phyloP scores from a whole-genome alignment of 805 yeast genomes.

The Metschnikowia drakensbergensis region DNA sequence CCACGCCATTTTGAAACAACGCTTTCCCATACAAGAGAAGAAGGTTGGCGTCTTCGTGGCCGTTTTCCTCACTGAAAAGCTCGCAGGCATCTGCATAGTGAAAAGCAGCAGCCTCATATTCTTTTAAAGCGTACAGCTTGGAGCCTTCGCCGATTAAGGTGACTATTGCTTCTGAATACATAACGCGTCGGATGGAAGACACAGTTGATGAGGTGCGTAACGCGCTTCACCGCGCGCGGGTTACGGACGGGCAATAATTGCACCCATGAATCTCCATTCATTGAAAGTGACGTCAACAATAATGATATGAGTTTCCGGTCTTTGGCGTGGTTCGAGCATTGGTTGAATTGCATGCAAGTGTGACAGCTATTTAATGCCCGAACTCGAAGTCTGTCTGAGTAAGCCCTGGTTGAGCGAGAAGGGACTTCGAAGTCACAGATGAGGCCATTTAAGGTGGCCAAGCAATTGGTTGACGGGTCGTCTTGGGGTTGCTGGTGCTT shows the following conservation, averaged over 20 bases:
- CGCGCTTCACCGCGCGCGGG: slow-evolving; percentile 1
- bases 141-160: slow-evolving; percentile 53
- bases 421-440: too few species aligned
- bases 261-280: background rate
- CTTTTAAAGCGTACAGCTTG: slow-evolving; percentile 56
- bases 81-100: slow-evolving; percentile 74
- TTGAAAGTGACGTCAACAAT: background rate
- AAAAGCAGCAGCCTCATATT: slow-evolving; percentile 66
- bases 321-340: too few species aligned
- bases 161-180: slow-evolving; percentile 16
- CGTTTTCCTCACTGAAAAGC: slow-evolving; percentile 41
- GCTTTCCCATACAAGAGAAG: slow-evolving; percentile 76
- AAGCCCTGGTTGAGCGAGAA: too few species aligned
- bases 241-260: background rate
- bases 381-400: too few species aligned
- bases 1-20: slow-evolving; percentile 70
- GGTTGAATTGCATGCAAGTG: too few species aligned
- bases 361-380: too few species aligned
- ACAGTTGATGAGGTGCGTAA: background rate
- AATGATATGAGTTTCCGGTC: too few species aligned
- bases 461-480: background rate
- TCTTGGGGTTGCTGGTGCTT: background rate
- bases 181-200: background rate
- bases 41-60: slow-evolving; percentile 70
- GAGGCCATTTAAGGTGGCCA: too few species aligned